Conservation (phyloP, 73 alveolate genomes). For the Paraurostyla sp. region DNA sequence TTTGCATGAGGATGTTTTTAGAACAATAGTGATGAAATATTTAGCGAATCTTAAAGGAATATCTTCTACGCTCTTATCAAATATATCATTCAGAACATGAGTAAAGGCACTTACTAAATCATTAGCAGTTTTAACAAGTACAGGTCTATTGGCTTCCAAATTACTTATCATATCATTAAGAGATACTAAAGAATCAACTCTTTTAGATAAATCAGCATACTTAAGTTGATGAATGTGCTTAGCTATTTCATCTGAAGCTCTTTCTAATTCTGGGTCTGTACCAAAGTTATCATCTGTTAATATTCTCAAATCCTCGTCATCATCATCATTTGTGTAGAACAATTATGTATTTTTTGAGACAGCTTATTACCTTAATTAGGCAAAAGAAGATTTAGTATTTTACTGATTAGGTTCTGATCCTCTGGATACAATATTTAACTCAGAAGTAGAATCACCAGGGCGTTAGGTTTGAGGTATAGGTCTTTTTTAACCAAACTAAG, state of each 20-base stretch:
- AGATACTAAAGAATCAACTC: slow-evolving; percentile 80
- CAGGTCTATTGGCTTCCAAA: slow-evolving; percentile 11
- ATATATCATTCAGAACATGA: slow-evolving; percentile 59
- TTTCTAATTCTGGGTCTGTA: slow-evolving; percentile 40
- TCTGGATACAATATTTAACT: not conserved
- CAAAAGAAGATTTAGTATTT: not conserved
- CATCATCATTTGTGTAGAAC: slow-evolving; percentile 14
- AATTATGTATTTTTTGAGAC: not conserved
- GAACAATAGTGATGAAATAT: slow-evolving; percentile 76
- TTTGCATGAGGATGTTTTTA: slow-evolving; percentile 74
- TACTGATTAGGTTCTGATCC: not conserved
- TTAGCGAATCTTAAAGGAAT: slow-evolving; percentile 81
- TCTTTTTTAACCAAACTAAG: not conserved
- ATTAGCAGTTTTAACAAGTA: slow-evolving; percentile 10
- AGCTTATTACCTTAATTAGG: not conserved
- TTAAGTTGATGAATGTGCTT: slow-evolving; percentile 65
- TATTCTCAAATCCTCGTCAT: not conserved
- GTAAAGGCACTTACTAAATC: slow-evolving; percentile 64
- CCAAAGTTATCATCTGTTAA: slow-evolving; percentile 1
- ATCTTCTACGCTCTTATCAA: slow-evolving; percentile 68
- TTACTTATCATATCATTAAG: slow-evolving; percentile 68
- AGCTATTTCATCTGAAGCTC: slow-evolving; percentile 63
- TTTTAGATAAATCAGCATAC: slow-evolving; percentile 70
- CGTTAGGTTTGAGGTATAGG: not conserved
- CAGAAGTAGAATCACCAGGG: not conserved